Conservation (phyloP, 768 basidiomycete species). For the Lactarius tabidus region DNA sequence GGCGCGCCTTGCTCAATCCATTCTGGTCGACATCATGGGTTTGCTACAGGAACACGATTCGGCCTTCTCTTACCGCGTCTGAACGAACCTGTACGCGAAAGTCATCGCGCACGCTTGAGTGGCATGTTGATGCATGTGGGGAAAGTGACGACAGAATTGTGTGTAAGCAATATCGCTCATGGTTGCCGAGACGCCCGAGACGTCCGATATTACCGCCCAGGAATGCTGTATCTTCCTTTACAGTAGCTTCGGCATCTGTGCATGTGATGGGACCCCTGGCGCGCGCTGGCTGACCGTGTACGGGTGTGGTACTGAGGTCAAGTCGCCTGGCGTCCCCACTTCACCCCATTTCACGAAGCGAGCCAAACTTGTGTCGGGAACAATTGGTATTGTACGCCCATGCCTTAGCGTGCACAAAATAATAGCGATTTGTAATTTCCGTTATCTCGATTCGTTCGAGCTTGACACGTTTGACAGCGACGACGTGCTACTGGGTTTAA, state of each 20-base stretch:
- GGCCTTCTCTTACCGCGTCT: neutral
- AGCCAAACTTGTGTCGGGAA: no score
- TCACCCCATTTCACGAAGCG: no score
- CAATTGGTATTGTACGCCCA: no score
- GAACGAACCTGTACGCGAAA: no score
- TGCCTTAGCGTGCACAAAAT: no score
- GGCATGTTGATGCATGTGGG: constrained; percentile 1
- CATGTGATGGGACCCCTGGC: no score
- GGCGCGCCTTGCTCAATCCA: neutral
- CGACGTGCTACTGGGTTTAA: neutral
- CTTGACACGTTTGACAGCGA: neutral
- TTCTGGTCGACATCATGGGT: no score
- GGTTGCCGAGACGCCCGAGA: neutral
- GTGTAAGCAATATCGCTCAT: neutral
- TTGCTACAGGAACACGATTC: neutral
- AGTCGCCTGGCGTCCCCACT: neutral
- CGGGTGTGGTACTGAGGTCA: neutral
- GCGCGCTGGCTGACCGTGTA: no score
- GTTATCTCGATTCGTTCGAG: no score
- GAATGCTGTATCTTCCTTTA: neutral
- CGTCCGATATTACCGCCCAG: no score
- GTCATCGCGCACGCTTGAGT: neutral
- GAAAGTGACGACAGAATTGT: constrained; percentile 5
- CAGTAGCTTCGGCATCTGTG: no score
- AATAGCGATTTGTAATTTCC: neutral